Evolutionary conservation across 129 eudicot species (phyloP), one percentile per base, ranked within the genome.

Genomic region (Arctium lappa): DNA sequence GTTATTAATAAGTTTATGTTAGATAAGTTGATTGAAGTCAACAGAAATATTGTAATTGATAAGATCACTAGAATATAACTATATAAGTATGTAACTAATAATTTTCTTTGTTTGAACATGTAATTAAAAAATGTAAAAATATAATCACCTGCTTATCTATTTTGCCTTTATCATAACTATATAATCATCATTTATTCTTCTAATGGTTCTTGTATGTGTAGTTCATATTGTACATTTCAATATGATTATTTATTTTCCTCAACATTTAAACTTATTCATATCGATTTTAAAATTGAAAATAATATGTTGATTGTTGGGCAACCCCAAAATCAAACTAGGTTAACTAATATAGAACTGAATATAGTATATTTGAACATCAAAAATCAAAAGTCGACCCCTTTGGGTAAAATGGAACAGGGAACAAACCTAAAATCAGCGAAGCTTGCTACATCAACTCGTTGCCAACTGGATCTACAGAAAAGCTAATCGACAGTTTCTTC

Each of bases 381-480:
- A 78, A 53, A 3, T 16, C 39, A 53, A 60, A 77, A 63, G 56
- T 78, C 12, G 37, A 29, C 37, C 38, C 12, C 13, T 65, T 37
- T 39, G 63, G 48, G 62, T 62, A 44, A 63, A 66, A 81, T 68
- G 78, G 32, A 81, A 79, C 79, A 66, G 73, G 75, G 48, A 62
- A 81, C 88, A 40, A 39, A 84, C 92, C 88, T 81, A 72, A 79
- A 70, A 78, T 50, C 80, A 33, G 72, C 62, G 66, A 81, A 85
- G 65, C 73, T 75, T 69, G 65, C 83, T 92, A 92, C 98, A 95
- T 95, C 73, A 95, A 85, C 86, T 95, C 94, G 18, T 86, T 95
- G 80, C 97, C 98, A 53, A 95, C 86, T 50, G 98, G 98, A 85
- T 95, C 98, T 42, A 91, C 92, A 16, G 92, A 89, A 87, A 83